Evolutionary conservation across 2,329 filamentous ascomycete species (phyloP), one percentile per base, ranked within the genome.

Genomic region (Aspergillus arachidicola): DNA sequence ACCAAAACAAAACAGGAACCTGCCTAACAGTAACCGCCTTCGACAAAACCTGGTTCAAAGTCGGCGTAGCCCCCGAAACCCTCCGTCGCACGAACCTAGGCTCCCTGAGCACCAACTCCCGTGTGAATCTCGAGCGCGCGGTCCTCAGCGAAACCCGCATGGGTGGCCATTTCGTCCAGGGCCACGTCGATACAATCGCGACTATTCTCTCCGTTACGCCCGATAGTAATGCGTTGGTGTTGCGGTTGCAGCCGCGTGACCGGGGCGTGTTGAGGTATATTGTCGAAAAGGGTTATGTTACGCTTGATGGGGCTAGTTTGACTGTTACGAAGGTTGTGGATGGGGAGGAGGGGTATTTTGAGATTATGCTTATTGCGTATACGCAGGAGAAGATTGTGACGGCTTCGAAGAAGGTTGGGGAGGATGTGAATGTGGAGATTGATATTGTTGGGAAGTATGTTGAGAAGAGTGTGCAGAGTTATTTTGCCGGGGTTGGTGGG

Each of bases 111-210:
- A 76, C 87, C 64, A 83, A 83, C 48, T 91, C 89, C 64, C 83
- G 82, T 26, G 94, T 98, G 68, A 99, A 99, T 79, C 89, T 99
- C 59, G 95, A 99, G 83, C 89, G 95, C 19, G 94, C 95, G 4
- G 94, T 99, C 59, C 90, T 91, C 21, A 93, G 93, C 5, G 87
- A 91, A 72, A 97, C 94, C 53, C 92, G 95, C 60, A 98, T 99
- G 93, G 95, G 96, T 54, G 95, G 95, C 0, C 95, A 99, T 81
- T 97, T 98, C 73, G 94, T 98, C 36, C 96, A 99, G 81, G 95
- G 95, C 46, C 95, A 99, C 78, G 94, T 99, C 64, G 96, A 99
- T 79, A 94, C 93, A 12, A 88, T 90, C 45, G 95, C 94, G 0
- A 86, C 85, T 50, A 91, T 99, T 64, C 75, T 89, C 45, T 86